Percentiles rank a stretch among this genome's conserved stretches.
These are phyloP conservation scores for Colletotrichum sublineola DNA, from an alignment of 2,329 filamentous ascomycete species.

Conservation along the genomic window DNA sequence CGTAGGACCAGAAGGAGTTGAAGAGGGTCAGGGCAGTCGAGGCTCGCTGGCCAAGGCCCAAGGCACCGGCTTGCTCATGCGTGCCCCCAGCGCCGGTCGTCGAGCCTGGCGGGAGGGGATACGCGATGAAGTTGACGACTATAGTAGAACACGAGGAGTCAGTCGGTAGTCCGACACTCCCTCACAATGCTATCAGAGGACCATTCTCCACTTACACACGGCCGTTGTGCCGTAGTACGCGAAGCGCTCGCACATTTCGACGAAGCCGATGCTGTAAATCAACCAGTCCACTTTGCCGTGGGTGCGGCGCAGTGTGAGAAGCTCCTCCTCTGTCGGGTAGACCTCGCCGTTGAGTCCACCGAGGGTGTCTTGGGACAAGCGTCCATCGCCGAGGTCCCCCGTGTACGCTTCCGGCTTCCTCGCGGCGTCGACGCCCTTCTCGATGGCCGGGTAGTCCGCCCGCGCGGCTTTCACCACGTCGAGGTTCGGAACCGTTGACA, in stretches of 20 bases:
- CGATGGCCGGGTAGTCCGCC: constrained; percentile 30
- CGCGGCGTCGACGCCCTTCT: constrained; percentile 28
- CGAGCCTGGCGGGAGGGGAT: constrained; percentile 67
- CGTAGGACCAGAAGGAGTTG: constrained; percentile 42
- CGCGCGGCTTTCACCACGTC: constrained; percentile 36
- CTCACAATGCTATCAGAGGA: not conserved
- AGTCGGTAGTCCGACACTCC: constrained; percentile 52
- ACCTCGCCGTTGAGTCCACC: constrained; percentile 47
- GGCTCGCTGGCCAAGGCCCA: constrained; percentile 43
- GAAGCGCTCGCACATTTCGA: constrained; percentile 75
- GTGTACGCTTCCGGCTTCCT: constrained; percentile 13
- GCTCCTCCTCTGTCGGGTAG: constrained; percentile 67
- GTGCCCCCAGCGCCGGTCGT: constrained; percentile 59
- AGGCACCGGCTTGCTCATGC: constrained; percentile 42
- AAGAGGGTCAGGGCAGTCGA: constrained; percentile 40
- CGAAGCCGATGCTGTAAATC: constrained; percentile 71
- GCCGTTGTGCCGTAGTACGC: constrained; percentile 74
- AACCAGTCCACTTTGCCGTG: constrained; percentile 67
- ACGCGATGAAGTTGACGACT: constrained; percentile 71
- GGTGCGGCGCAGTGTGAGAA: constrained; percentile 65
- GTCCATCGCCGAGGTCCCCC: constrained; percentile 3
- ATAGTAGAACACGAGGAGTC: constrained; percentile 44
- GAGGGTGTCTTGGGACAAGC: constrained; percentile 4
- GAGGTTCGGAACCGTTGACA: constrained; percentile 37
- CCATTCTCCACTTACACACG: constrained; percentile 62